Evolutionary conservation across 257 asterid genomes (phyloP), one percentile per base, ranked within the genome.

Genomic region (Sherardia arvensis): DNA sequence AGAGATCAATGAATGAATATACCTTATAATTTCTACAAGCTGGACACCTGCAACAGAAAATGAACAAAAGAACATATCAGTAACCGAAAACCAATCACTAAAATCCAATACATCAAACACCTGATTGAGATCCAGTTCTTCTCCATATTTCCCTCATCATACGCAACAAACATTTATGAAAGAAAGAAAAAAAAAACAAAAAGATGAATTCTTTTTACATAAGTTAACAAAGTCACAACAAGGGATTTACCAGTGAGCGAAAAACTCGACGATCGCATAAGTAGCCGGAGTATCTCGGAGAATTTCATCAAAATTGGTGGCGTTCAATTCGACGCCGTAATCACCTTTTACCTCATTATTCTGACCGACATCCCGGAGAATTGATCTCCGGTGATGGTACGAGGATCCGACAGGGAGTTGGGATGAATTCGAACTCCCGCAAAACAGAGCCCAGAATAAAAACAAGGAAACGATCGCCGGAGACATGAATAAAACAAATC

Each of bases 11-110:
- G 32, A 58, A 11, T 30, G 18, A 53, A 34, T 77, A 34, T 77
- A 88, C 98, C 98, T 88, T 91, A 79, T 88, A 91, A 70, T 91
- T 91, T 75, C 93, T 85, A 84, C 98, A 91, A 73, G 98, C 97
- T 20, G 98, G 98, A 70, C 98, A 92, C 99, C 99, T 92, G 87
- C 74, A 79, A 81, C 57, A 72, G 26, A 67, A 68, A 67, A 26
- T 23, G 45, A 38, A 38, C 10, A 38, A 0, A 38, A 38, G 12
- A 38, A 38, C 62, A 57, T 21, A 66, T 62, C 58, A 76, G 79
- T 63, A 59, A 53, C 36, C 3, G 32, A 70, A 8, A 32, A 23
- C 1, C 20, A 57, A 57, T 5, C 14, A 23, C 18, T 57, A 57
- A 8, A 57, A 57, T 18, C 47, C 22, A 29, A 59, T 9, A 18